Evolutionary conservation across 1,284 basidiomycete genomes (phyloP).

Genomic region (Trametes pubescens): DNA sequence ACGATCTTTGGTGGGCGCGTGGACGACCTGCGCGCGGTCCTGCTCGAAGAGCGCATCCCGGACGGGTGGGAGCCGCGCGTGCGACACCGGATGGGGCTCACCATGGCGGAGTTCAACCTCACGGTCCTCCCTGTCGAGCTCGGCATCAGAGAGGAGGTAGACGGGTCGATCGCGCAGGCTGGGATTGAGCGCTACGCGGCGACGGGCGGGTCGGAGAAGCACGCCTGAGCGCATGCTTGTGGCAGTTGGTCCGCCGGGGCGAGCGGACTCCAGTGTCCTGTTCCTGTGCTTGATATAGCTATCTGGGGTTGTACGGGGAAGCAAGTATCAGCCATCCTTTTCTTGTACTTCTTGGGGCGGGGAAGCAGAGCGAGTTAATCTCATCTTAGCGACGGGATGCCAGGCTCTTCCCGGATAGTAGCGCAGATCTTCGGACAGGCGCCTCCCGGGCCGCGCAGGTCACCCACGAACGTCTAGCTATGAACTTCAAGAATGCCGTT

Average conservation of each 20-base stretch:
- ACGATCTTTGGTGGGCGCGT: slow-evolving; percentile 71
- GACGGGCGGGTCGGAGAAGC: background rate
- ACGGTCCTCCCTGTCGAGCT: slow-evolving; percentile 63
- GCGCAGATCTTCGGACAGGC: too few species aligned
- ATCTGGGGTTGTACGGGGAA: background rate
- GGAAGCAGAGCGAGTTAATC: background rate
- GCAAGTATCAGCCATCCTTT: background rate
- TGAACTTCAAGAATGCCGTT: too few species aligned
- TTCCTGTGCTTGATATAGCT: too few species aligned
- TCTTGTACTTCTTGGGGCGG: background rate
- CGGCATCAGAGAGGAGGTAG: slow-evolving; percentile 47
- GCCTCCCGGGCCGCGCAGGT: too few species aligned
- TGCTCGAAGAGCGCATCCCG: slow-evolving; percentile 72
- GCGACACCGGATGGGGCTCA: slow-evolving; percentile 63
- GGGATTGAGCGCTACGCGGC: slow-evolving; percentile 23
- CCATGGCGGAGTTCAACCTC: slow-evolving; percentile 62
- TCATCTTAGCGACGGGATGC: too few species aligned
- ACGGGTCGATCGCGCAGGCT: slow-evolving; percentile 23
- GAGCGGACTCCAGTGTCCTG: background rate
- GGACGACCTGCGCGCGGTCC: slow-evolving; percentile 59
- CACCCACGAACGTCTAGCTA: too few species aligned
- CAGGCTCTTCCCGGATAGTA: too few species aligned
- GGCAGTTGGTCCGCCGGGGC: too few species aligned
- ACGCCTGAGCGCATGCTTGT: background rate
- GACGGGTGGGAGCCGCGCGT: slow-evolving; percentile 73